A percentile compares a stretch with the other conserved stretches of the same genome.
Conservation (phyloP, 1,284 basidiomycete species). For the Mycosarcoma maydis region DNA sequence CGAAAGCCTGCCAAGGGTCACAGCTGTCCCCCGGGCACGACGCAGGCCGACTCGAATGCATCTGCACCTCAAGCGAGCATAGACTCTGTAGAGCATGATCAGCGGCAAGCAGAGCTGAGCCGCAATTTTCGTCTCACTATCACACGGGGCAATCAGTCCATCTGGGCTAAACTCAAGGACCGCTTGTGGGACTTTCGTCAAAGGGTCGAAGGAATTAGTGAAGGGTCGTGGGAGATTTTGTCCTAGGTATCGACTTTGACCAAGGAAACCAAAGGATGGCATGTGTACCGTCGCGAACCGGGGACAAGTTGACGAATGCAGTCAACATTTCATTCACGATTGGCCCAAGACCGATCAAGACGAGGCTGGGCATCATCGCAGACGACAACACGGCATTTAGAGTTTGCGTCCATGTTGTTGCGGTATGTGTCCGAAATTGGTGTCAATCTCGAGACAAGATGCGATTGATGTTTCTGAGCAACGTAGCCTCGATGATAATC, state of each 20-base stretch:
- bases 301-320: too few relatives aligned
- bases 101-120: conserved; percentile 5
- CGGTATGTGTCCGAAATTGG: too few relatives aligned
- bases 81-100: background rate
- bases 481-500: too few relatives aligned
- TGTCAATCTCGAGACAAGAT: too few relatives aligned
- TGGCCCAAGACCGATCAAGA: too few relatives aligned
- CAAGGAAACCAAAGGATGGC: too few relatives aligned
- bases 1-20: background rate
- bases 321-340: too few relatives aligned
- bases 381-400: too few relatives aligned
- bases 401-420: too few relatives aligned
- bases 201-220: conserved; percentile 39
- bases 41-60: background rate
- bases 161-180: conserved; percentile 60
- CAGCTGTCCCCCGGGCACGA: background rate
- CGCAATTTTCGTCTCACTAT: conserved; percentile 35
- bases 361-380: too few relatives aligned
- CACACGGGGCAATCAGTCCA: conserved; percentile 50
- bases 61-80: background rate
- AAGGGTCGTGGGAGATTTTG: conserved; percentile 43
- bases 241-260: conserved; percentile 4
- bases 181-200: conserved; percentile 58
- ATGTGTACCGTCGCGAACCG: too few relatives aligned
- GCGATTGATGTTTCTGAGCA: too few relatives aligned